Evolutionary conservation across 1,284 basidiomycete genomes (phyloP).

Genomic region (Dichomitus squalens): DNA sequence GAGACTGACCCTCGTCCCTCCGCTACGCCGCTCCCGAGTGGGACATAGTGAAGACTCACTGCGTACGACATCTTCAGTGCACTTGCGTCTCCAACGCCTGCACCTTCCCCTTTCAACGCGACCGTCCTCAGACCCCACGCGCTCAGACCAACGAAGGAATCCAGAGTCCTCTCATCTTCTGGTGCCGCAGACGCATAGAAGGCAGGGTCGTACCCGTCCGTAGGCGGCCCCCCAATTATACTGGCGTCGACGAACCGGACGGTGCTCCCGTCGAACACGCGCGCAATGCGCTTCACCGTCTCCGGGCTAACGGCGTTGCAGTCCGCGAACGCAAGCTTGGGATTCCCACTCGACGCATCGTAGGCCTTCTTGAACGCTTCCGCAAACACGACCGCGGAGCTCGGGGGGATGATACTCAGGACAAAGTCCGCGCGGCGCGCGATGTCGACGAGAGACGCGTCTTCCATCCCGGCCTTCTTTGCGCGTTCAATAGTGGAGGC

Average conservation of each 20-base stretch:
- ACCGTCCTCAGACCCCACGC: slow-evolving; percentile 50
- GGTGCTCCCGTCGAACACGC: slow-evolving; percentile 42
- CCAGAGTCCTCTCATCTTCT: slow-evolving; percentile 40
- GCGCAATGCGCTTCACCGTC: slow-evolving; percentile 50
- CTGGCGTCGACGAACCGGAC: slow-evolving; percentile 57
- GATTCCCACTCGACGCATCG: slow-evolving; percentile 9
- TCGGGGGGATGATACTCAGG: slow-evolving; percentile 60
- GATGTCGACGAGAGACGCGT: slow-evolving; percentile 49
- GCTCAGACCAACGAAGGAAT: slow-evolving; percentile 43
- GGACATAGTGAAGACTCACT: slow-evolving; percentile 36
- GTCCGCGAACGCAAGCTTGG: slow-evolving; percentile 45
- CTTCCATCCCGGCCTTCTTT: slow-evolving; percentile 53
- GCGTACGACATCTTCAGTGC: slow-evolving; percentile 68
- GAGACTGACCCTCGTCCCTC: too few relatives aligned
- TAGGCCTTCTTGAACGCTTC: slow-evolving; percentile 40
- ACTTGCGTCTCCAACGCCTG: slow-evolving; percentile 57
- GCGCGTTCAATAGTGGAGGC: slow-evolving; percentile 49
- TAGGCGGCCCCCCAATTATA: slow-evolving; percentile 60
- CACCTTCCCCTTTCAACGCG: slow-evolving; percentile 47
- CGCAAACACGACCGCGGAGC: slow-evolving; percentile 53
- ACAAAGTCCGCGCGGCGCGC: slow-evolving; percentile 46
- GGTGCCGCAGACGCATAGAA: slow-evolving; percentile 53
- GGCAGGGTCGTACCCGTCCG: slow-evolving; percentile 49
- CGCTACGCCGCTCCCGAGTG: too few relatives aligned
- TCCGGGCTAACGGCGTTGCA: slow-evolving; percentile 61